phyloP scores from a whole-genome alignment of 2,329 filamentous ascomycete species.

The Ramichloridium luteum region DNA sequence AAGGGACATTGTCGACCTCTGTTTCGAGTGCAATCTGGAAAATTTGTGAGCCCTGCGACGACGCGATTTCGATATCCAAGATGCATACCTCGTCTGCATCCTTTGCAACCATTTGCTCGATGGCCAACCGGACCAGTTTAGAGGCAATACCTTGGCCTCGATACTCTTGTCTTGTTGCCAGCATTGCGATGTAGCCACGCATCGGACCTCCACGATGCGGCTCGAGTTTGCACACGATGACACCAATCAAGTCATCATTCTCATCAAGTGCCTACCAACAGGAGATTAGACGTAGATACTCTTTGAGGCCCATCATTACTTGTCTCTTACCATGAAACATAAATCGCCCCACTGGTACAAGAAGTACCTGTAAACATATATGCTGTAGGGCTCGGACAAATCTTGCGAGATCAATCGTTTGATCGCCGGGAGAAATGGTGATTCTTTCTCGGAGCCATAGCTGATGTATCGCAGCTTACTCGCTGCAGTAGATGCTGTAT shows the following conservation, averaged over 20 bases:
- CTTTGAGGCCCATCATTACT: too few species aligned
- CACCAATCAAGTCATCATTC: constrained; percentile 59
- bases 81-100: constrained; percentile 63
- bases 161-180: constrained; percentile 72
- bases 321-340: constrained; percentile 83
- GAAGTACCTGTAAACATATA: constrained; percentile 98
- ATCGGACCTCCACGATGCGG: constrained; percentile 74
- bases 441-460: constrained; percentile 48
- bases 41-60: too few species aligned
- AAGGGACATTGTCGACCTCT: constrained; percentile 80
- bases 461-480: constrained; percentile 41
- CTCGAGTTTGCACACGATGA: constrained; percentile 91
- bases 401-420: constrained; percentile 89
- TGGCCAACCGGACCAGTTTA: constrained; percentile 73
- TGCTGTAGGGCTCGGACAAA: constrained; percentile 94
- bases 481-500: too few species aligned
- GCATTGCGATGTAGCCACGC: constrained; percentile 95
- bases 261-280: constrained; percentile 42
- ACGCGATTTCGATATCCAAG: too few species aligned
- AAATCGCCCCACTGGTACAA: constrained; percentile 94
- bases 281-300: too few species aligned
- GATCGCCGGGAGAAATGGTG: constrained; percentile 68
- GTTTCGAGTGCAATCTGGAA: constrained; percentile 78
- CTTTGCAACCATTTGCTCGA: constrained; percentile 75
- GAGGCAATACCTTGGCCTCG: constrained; percentile 79